Evolutionary conservation across 495 filamentous ascomycete species (phyloP).

Genomic region (Xylona heveae): DNA sequence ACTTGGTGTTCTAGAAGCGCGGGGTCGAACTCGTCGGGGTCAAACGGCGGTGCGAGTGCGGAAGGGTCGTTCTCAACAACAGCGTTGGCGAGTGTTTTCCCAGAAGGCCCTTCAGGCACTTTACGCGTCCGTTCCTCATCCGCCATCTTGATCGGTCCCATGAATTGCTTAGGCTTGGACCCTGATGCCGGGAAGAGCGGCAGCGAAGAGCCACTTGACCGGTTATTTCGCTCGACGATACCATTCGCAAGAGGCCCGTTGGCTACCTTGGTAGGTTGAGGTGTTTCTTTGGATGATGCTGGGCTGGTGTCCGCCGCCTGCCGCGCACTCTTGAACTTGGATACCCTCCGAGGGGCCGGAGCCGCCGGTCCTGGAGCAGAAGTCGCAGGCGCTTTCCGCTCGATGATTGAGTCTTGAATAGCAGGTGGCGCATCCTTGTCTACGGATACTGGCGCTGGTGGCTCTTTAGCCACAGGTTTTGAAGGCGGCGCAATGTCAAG

Average conservation of each 20-base stretch:
- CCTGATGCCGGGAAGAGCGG: neutral
- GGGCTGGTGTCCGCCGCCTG: neutral
- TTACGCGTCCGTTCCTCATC: neutral
- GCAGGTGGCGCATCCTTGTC: neutral
- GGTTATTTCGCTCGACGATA: conserved; percentile 1
- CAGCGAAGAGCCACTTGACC: neutral
- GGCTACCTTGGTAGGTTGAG: neutral
- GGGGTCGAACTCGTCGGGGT: conserved; percentile 56
- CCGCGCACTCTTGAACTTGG: conserved; percentile 3
- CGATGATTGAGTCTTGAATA: conserved; percentile 1
- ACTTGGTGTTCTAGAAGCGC: conserved; percentile 53
- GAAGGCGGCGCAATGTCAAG: conserved; percentile 36
- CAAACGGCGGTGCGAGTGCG: conserved; percentile 14
- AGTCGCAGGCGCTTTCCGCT: neutral
- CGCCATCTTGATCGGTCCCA: neutral
- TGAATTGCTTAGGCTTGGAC: too few species aligned
- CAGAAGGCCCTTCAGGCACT: conserved; percentile 3
- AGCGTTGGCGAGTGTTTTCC: conserved; percentile 2
- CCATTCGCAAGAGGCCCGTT: neutral
- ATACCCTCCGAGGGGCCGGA: conserved; percentile 4
- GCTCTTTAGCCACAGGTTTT: neutral
- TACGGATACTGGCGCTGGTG: neutral
- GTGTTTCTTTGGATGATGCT: too few species aligned
- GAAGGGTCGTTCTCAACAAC: conserved; percentile 4
- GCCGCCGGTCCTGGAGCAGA: conserved; percentile 22